These are phyloP conservation scores for Tricholoma matsutake DNA, from an alignment of 768 basidiomycete genomes.

Conservation along the genomic window DNA sequence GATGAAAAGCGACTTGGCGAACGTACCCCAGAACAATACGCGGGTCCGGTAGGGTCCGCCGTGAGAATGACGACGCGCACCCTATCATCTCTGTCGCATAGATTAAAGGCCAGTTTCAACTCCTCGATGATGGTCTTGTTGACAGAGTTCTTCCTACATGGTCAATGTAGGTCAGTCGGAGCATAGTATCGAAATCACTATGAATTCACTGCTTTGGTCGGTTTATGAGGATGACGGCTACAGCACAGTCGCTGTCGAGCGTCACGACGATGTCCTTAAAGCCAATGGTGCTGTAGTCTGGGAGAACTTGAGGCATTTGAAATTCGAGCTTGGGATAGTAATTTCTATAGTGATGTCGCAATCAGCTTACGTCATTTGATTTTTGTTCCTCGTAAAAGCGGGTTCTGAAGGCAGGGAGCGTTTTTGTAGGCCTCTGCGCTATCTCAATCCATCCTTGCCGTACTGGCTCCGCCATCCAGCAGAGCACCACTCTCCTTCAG, in stretches of 20 bases:
- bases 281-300: slow-evolving; percentile 33
- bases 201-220: slow-evolving; percentile 43
- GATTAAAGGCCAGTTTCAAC: slow-evolving; percentile 39
- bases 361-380: no score
- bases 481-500: no score
- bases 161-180: background rate
- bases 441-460: no score
- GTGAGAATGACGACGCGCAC: slow-evolving; percentile 51
- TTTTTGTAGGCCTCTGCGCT: no score
- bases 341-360: no score
- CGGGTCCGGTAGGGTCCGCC: slow-evolving; percentile 47
- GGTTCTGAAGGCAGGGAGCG: no score
- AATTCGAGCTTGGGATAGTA: no score
- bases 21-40: slow-evolving; percentile 54
- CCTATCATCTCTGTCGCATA: slow-evolving; percentile 50
- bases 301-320: slow-evolving; percentile 7
- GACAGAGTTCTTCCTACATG: slow-evolving; percentile 45
- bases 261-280: slow-evolving; percentile 42
- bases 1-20: background rate
- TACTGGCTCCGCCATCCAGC: no score
- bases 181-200: background rate
- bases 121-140: slow-evolving; percentile 31
- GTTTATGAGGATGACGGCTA: slow-evolving; percentile 45
- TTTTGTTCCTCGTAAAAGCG: no score
- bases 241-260: slow-evolving; percentile 42